Evolutionary conservation across 2,329 filamentous ascomycete genomes (phyloP), one percentile per base, ranked within the genome.

Genomic region (Penicillium sp.): DNA sequence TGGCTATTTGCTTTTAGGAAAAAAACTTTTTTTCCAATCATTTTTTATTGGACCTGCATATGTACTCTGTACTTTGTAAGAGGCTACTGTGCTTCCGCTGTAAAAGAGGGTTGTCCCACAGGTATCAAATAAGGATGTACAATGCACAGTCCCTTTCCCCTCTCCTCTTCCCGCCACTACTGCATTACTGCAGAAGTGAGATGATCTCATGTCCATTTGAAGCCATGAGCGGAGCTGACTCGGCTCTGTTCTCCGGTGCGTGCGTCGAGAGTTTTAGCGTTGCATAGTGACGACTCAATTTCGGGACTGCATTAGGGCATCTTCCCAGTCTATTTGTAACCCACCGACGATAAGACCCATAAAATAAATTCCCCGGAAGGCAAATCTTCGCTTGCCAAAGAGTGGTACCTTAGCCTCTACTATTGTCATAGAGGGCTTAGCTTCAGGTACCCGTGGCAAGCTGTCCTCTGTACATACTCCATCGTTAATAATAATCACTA

Each of bases 231-330:
- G 57, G 61, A 53, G 50, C 31, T 43, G 43, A 50, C 46, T 54
- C 58, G 54, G 46, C 31, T 56, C 14, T 58, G 57, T 60, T 53
- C 52, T 63, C 60, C 56, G 46, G 28, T 45, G 28, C 33, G 42
- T 45, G 42, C 16, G 40, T 33, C 21, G 34, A 48, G 8, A 19
- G 28, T 21, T 19, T 43, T 45, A 45, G 42, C 42, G 42, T 45
- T 31, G 42, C 26, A 24, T 43, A 43, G 23, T 18, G 23, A 46
- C 14, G 44, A 52, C 45, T 44, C 50, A 55, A 59, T 48, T 43
- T 52, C 39, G 52, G 50, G 43, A 2, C 24, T 13, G 16, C 21
- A 21, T 48, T 52, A 33, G 21, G 34, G 46, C 47, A 40, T 28
- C 10, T 28, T 28, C 24, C 24, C 28, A 45, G 50, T 14, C 18